Evolutionary conservation across 2,329 filamentous ascomycete genomes (phyloP).

Genomic region (Ceratocystis ficicola): DNA sequence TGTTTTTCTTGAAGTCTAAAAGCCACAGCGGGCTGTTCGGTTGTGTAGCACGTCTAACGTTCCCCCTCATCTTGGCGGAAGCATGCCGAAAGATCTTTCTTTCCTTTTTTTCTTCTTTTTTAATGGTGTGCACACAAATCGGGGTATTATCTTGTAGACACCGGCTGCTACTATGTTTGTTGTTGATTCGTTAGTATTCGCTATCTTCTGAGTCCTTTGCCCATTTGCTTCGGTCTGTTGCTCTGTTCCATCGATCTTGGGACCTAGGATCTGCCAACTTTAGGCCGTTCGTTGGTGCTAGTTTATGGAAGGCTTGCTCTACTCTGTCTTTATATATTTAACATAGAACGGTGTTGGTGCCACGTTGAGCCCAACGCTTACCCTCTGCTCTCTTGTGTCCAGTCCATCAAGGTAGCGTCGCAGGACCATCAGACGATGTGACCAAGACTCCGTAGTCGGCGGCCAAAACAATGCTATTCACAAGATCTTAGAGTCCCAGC

Average conservation of each 20-base stretch:
- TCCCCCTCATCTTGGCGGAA: not conserved
- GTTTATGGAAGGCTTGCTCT: no score
- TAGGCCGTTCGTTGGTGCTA: no score
- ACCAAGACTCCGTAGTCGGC: no score
- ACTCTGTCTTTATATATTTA: no score
- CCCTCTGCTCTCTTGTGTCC: no score
- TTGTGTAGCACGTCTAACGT: not conserved
- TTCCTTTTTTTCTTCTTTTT: constrained; percentile 4
- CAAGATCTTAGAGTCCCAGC: not conserved
- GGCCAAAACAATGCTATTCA: not conserved
- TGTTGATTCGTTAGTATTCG: not conserved
- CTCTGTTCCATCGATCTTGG: no score
- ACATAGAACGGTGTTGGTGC: no score
- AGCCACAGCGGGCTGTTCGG: not conserved
- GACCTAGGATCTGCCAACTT: no score
- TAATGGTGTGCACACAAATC: not conserved
- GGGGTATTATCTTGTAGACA: not conserved
- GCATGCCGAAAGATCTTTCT: constrained; percentile 6
- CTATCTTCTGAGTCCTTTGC: not conserved
- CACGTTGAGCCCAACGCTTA: no score
- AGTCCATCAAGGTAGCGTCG: no score
- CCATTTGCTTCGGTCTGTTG: no score
- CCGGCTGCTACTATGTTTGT: not conserved
- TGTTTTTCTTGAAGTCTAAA: not conserved
- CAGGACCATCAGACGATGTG: no score